phyloP scores from a whole-genome alignment of 768 basidiomycete species.

The Xerocomellus chrysenteron region DNA sequence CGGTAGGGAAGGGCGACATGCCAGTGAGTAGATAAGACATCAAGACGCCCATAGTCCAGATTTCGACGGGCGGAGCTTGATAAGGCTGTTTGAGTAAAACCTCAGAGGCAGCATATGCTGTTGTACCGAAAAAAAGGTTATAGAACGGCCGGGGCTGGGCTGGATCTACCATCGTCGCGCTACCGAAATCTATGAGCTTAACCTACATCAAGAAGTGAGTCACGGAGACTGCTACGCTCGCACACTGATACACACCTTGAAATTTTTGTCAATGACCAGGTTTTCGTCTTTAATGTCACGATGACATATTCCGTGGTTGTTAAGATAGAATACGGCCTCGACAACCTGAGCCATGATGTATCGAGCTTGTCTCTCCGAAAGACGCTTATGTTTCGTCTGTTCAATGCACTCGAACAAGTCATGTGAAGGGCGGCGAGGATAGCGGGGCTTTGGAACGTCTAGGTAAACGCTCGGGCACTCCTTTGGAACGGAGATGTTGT shows the following conservation, averaged over 20 bases:
- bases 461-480: slow-evolving; percentile 8
- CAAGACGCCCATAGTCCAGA: slow-evolving; percentile 95
- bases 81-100: slow-evolving; percentile 87
- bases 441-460: slow-evolving; percentile 39
- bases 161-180: slow-evolving; percentile 74
- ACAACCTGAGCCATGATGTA: slow-evolving; percentile 88
- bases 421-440: slow-evolving; percentile 75
- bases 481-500: slow-evolving; percentile 7
- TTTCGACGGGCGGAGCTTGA: slow-evolving; percentile 90
- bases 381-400: slow-evolving; percentile 73
- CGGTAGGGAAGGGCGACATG: slow-evolving; percentile 87
- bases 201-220: slow-evolving; percentile 47
- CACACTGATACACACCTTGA: slow-evolving; percentile 49
- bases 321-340: slow-evolving; percentile 78
- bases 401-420: slow-evolving; percentile 97
- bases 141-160: slow-evolving; percentile 62
- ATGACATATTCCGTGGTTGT: slow-evolving; percentile 83
- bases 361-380: slow-evolving; percentile 75
- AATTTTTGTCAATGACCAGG: slow-evolving; percentile 69
- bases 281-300: slow-evolving; percentile 99
- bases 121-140: slow-evolving; percentile 85
- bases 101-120: slow-evolving; percentile 95
- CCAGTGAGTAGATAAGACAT: slow-evolving; percentile 94
- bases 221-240: not conserved
- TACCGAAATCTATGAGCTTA: slow-evolving; percentile 96